Conservation (phyloP, 192 early-diverging fungal genomes). For the Dissophora globulifera region DNA sequence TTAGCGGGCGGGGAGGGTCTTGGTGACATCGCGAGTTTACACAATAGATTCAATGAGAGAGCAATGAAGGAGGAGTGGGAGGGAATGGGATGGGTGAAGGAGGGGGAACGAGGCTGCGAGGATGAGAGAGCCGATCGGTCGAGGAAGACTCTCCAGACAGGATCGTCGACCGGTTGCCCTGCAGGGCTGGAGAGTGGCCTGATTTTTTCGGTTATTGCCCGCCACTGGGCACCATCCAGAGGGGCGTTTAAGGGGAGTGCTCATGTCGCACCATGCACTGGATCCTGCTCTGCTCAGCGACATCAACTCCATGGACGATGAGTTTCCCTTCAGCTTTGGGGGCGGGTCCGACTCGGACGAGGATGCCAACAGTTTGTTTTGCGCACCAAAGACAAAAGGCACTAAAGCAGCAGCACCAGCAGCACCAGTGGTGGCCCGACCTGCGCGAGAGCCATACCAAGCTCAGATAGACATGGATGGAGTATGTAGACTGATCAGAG, state of each 20-base stretch:
- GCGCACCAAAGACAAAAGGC: conserved; percentile 11
- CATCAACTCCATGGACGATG: conserved; percentile 13
- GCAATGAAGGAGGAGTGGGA: not conserved
- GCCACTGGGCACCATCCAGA: too few relatives aligned
- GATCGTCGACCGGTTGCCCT: not conserved
- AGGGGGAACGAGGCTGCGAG: too few relatives aligned
- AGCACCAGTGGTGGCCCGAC: too few relatives aligned
- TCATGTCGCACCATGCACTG: too few relatives aligned
- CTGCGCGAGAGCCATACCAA: conserved; percentile 24
- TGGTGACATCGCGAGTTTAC: not conserved
- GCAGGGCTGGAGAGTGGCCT: conserved; percentile 3
- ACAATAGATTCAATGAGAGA: not conserved
- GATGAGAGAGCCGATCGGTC: too few relatives aligned
- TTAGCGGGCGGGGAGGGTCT: conserved; percentile 1
- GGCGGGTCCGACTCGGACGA: conserved; percentile 26
- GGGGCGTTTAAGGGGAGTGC: not conserved
- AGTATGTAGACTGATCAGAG: too few relatives aligned
- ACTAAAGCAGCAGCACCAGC: conserved; percentile 4
- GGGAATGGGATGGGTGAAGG: not conserved
- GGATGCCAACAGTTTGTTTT: conserved; percentile 26
- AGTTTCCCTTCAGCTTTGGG: conserved; percentile 49
- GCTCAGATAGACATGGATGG: conserved; percentile 43
- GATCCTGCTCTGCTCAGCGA: too few relatives aligned
- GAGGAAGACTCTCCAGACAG: too few relatives aligned
- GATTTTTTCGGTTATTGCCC: not conserved